Evolutionary conservation across 495 filamentous ascomycete species (phyloP).

Genomic region (Hypoxylon crocopeplum): DNA sequence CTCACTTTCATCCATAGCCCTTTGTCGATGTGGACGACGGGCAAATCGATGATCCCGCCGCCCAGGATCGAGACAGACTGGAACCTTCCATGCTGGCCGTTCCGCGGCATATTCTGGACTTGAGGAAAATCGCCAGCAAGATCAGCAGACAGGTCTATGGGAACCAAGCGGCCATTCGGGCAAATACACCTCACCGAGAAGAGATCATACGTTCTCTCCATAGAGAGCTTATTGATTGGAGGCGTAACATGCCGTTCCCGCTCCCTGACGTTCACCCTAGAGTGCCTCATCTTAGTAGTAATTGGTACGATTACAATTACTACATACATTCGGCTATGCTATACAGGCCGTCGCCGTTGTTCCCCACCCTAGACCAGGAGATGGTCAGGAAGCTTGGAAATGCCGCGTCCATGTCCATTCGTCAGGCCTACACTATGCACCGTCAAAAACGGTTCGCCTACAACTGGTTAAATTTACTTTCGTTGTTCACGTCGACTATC

Average conservation of each 20-base stretch:
- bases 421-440: constrained; percentile 46
- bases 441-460: constrained; percentile 48
- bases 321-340: constrained; percentile 49
- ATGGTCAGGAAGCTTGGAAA: constrained; percentile 44
- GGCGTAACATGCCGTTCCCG: constrained; percentile 52
- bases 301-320: constrained; percentile 53
- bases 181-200: constrained; percentile 34
- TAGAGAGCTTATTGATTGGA: constrained; percentile 46
- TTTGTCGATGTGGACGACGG: constrained; percentile 48
- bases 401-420: constrained; percentile 47
- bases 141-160: constrained; percentile 44
- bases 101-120: constrained; percentile 47
- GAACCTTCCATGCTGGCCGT: constrained; percentile 48
- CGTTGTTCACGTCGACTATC: constrained; percentile 45
- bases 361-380: constrained; percentile 37
- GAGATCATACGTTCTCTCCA: constrained; percentile 42
- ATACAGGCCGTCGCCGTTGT: constrained; percentile 47
- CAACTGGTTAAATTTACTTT: constrained; percentile 51
- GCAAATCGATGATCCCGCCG: constrained; percentile 38
- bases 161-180: constrained; percentile 8
- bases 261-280: constrained; percentile 45
- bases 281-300: constrained; percentile 48
- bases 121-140: constrained; percentile 47
- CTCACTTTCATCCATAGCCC: constrained; percentile 32
- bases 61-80: constrained; percentile 21